Percentiles rank a stretch among this genome's conserved stretches.
These are phyloP conservation scores for Pyropia yezoensis DNA, from an alignment of 23 red algal species.

Conservation along the genomic window DNA sequence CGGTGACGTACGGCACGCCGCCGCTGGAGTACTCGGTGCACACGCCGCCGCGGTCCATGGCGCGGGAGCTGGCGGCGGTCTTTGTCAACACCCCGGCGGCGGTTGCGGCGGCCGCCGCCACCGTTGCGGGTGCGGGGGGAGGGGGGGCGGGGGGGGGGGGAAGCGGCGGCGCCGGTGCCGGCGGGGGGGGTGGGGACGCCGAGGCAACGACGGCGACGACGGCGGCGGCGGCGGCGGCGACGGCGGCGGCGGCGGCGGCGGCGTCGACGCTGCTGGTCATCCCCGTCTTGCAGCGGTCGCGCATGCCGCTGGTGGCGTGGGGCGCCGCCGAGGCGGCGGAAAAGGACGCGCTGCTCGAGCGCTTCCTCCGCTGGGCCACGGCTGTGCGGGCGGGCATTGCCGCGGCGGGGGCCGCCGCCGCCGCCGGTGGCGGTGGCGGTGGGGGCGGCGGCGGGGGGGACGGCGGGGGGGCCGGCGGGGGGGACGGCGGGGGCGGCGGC, in stretches of 20 bases:
- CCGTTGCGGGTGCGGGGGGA: too few relatives aligned
- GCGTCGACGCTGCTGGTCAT: constrained; percentile 7
- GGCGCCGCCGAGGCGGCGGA: constrained; percentile 37
- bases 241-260: not conserved
- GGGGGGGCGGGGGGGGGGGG: too few relatives aligned
- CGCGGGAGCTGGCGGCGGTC: constrained; percentile 18
- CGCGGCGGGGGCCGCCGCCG: not conserved
- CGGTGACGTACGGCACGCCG: not conserved
- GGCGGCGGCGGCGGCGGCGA: too few relatives aligned
- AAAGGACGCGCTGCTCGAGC: constrained; percentile 34
- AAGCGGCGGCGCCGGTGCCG: too few relatives aligned
- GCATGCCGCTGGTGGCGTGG: constrained; percentile 13
- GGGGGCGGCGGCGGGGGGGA: too few relatives aligned
- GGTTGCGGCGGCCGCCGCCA: not conserved
- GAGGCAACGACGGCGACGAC: too few relatives aligned
- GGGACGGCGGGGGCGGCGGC: not conserved
- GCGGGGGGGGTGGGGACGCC: too few relatives aligned
- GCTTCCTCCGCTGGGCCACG: constrained; percentile 23
- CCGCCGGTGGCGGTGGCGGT: too few relatives aligned
- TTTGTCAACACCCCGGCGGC: constrained; percentile 2
- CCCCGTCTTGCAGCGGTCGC: constrained; percentile 36
- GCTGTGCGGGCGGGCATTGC: constrained; percentile 8
- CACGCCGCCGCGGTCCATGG: not conserved
- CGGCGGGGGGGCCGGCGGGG: not conserved
- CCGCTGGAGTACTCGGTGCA: constrained; percentile 41